A percentile compares a stretch with the other conserved stretches of the same genome.
phyloP scores from a whole-genome alignment of 2,329 filamentous ascomycete genomes.

The Herpotrichia juniperi region DNA sequence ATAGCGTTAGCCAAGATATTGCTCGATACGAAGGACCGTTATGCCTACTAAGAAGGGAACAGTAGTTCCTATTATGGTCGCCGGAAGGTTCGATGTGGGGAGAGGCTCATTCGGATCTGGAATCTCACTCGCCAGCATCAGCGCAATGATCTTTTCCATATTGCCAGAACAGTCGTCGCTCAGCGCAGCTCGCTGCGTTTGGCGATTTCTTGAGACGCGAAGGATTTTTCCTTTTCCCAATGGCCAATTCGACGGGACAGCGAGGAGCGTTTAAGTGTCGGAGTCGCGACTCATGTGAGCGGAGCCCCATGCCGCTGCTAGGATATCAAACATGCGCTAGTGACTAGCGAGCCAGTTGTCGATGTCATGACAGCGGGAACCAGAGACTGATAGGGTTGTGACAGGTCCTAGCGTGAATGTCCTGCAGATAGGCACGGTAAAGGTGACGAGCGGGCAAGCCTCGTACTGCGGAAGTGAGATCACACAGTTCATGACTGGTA shows the following conservation, averaged over 20 bases:
- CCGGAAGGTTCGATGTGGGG: conserved; percentile 31
- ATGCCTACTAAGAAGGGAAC: conserved; percentile 36
- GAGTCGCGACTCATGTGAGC: not conserved
- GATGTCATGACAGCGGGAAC: not conserved
- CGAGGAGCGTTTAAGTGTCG: not conserved
- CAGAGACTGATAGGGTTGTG: too few species aligned
- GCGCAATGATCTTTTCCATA: conserved; percentile 20
- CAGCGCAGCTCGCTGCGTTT: not conserved
- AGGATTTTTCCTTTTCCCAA: not conserved
- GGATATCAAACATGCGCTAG: not conserved
- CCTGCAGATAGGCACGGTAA: not conserved
- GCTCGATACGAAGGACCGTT: not conserved
- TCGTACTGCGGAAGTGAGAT: not conserved
- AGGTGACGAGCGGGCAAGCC: not conserved
- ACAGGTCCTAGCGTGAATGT: not conserved
- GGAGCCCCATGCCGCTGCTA: not conserved
- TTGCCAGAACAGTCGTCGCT: conserved; percentile 14
- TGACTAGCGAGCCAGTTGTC: not conserved
- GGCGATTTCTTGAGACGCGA: not conserved
- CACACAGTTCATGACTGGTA: not conserved
- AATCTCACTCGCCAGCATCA: conserved; percentile 25
- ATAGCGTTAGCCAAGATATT: conserved; percentile 12
- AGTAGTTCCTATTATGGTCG: conserved; percentile 30
- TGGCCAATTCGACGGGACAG: not conserved
- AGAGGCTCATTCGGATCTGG: conserved; percentile 34